Percentiles rank a stretch among this genome's conserved stretches.
phyloP scores from a whole-genome alignment of 805 yeast species.

The Cyberlindnera petersonii region DNA sequence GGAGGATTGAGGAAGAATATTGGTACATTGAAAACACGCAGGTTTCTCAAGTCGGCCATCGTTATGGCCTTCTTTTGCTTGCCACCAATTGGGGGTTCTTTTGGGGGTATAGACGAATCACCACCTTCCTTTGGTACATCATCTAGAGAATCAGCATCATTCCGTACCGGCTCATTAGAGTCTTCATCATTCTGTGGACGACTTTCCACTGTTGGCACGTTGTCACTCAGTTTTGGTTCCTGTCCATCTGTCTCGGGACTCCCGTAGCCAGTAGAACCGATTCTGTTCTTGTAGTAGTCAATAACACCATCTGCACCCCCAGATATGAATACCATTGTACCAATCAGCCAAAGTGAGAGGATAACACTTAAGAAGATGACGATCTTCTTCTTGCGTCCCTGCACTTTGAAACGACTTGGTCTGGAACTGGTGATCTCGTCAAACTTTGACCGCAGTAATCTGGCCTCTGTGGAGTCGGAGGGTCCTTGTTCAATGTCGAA shows the following conservation, averaged over 20 bases:
- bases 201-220: slow-evolving; percentile 5
- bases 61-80: slow-evolving; percentile 11
- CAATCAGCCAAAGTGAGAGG: slow-evolving; percentile 17
- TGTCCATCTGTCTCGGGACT: slow-evolving; percentile 13
- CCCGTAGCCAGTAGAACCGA: slow-evolving; percentile 10
- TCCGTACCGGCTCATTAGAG: slow-evolving; percentile 3
- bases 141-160: background rate
- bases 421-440: slow-evolving; percentile 12
- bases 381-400: slow-evolving; percentile 16
- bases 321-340: slow-evolving; percentile 14
- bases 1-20: slow-evolving; percentile 20
- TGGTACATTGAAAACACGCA: slow-evolving; percentile 14
- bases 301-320: slow-evolving; percentile 16
- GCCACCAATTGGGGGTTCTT: slow-evolving; percentile 1
- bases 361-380: slow-evolving; percentile 10
- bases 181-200: slow-evolving; percentile 4
- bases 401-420: slow-evolving; percentile 6
- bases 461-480: slow-evolving; percentile 9
- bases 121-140: background rate
- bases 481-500: slow-evolving; percentile 11
- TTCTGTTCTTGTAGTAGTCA: slow-evolving; percentile 23
- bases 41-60: slow-evolving; percentile 21
- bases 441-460: slow-evolving; percentile 16
- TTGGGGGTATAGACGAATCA: slow-evolving; percentile 2
- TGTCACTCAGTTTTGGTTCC: slow-evolving; percentile 1